Base-by-base conservation (phyloP, 805 yeast species). In the Cyberlindnera samutprakarnensis region DNA sequence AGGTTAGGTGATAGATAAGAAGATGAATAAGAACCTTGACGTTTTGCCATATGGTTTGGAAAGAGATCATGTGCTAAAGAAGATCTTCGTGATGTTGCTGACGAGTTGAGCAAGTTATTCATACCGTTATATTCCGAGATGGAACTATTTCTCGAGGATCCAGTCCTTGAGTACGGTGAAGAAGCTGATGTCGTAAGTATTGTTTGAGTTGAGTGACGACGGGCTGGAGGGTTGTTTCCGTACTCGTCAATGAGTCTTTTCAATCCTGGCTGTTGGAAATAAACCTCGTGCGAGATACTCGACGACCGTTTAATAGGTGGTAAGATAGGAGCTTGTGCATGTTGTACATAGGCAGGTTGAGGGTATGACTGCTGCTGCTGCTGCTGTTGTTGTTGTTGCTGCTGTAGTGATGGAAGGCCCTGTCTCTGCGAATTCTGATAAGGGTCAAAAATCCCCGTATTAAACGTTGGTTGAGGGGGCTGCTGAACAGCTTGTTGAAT, bases 61-160 rank as follows among this genome's bases (percentile, higher is more conserved):
- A 62, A 64, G 31, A 61, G 49, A 36, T 66, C 71, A 7, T 62
- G 68, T 4, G 66, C 68, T 28, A 62, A 42, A 4, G 67, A 60
- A 7, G 68, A 61, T 32, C 68, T 56, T 42, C 71, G 53, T 32
- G 64, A 57, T 25, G 42, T 49, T 2, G 29, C 21, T 25, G 36
- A 35, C 2, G 43, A 36, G 30, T 35, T 35, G 7, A 33, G 2
- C 18, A 9, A 27, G 14, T n/a, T 9, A 11, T n/a, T 17, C 2
- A 11, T 14, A 17, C 17, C 17, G 29, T 27, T 16, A 42, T 44
- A 58, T 23, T 57, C 50, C 1, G 66, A 57, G 25, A 64, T 56
- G 4, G 68, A 62, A 38, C 63, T 61, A 41, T 62, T 59, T 38
- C 71, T 49, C 13, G 65, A 57, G 11, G 58, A 58, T n/a, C 54